A percentile compares a stretch with the other conserved stretches of the same genome.
These are phyloP conservation scores for Ceriops zippeliana DNA, from an alignment of 345 rosid species.

Conservation along the genomic window DNA sequence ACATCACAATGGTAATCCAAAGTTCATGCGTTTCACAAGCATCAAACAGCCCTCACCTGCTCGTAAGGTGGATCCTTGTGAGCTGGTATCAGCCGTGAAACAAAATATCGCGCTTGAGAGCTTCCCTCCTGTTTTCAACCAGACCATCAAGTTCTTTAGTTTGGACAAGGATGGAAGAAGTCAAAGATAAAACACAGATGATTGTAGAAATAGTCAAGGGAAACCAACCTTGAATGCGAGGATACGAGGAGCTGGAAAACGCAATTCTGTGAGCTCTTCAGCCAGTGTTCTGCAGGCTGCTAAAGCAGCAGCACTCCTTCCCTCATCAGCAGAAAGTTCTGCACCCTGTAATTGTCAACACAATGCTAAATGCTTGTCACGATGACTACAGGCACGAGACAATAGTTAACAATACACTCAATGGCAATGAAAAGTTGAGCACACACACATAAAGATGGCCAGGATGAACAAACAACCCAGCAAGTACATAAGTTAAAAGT, in stretches of 20 bases:
- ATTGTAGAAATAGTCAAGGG: neutral
- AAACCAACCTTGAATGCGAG: slow-evolving; percentile 82
- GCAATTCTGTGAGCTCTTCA: slow-evolving; percentile 84
- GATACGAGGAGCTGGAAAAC: slow-evolving; percentile 96
- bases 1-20: neutral
- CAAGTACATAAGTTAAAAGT: neutral
- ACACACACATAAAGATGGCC: neutral
- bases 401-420: neutral
- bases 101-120: slow-evolving; percentile 94
- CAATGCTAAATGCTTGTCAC: neutral
- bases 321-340: slow-evolving; percentile 84
- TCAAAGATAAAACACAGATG: neutral
- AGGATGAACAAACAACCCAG: too few relatives aligned
- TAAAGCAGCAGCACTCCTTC: slow-evolving; percentile 82
- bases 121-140: slow-evolving; percentile 70
- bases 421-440: neutral
- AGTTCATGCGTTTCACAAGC: neutral
- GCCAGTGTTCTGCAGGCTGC: slow-evolving; percentile 97
- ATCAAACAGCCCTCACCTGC: slow-evolving; percentile 46
- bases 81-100: slow-evolving; percentile 87
- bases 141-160: slow-evolving; percentile 10
- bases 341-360: slow-evolving; percentile 57
- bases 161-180: neutral
- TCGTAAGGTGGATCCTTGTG: slow-evolving; percentile 99
- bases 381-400: neutral